Base-by-base conservation (phyloP, 176 grass and related monocot genomes). In the Musa troglodytarum region DNA sequence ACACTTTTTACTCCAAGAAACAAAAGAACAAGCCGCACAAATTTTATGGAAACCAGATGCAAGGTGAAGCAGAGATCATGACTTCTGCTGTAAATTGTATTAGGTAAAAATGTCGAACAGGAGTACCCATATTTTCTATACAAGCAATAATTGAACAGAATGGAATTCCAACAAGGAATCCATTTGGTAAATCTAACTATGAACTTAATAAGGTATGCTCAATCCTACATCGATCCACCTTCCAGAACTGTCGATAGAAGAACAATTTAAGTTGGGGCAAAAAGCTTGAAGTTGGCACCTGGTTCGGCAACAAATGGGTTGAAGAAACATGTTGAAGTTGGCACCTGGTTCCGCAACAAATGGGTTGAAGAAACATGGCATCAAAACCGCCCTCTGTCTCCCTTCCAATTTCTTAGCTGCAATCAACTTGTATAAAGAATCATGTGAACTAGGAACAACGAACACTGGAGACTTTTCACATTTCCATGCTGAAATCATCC, bases 401-500 rank as follows among this genome's bases (percentile, higher is more conserved):
- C 25, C 21, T 22, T 61, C 13, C 16, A 75, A 19, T 50, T 50
- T 52, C 29, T 77, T 12, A 52, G 68, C 59, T 20, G 49, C 61
- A 52, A 9, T 77, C 12, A 65, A 65, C 43, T 51, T 25, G 17
- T 43, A 4, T 6, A 43, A 53, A 9, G 49, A 25, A 77, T 51
- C 52, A 50, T 52, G 19, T 77, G 49, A 50, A 65, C 57, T 12
- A 52, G 43, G 13, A 64, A 22, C 64, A 52, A 65, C 10, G 43
- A 52, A 65, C 52, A 11, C n/a, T 23, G 29, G 43, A 52, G 11
- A 4, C 10, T 11, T 56, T 26, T 73, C 69, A 73, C 53, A 20
- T 65, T 52, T 73, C 21, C 14, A 11, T 63, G 12, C 11, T 10
- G 49, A 80, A 59, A 53, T 76, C 75, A 57, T 81, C 82, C 53